Conservation (phyloP, 306 rosid species). For the Pyrus betulifolia region DNA sequence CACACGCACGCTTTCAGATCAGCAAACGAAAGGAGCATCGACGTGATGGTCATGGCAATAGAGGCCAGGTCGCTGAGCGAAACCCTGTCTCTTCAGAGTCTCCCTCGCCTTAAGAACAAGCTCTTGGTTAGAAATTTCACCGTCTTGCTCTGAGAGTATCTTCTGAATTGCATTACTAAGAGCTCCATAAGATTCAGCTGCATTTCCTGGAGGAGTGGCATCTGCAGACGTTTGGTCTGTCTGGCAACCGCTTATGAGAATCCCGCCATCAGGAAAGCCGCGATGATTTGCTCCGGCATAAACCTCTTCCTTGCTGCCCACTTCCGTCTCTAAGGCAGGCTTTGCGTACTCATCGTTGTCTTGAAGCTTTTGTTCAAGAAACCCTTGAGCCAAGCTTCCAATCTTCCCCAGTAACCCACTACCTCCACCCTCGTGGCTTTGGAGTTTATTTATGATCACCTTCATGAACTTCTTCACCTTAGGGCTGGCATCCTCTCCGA, state of each 20-base stretch:
- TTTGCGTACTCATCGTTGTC: slow-evolving; percentile 60
- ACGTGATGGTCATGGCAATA: slow-evolving; percentile 52
- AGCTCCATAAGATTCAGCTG: slow-evolving; percentile 56
- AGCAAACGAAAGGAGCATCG: slow-evolving; percentile 41
- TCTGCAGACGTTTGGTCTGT: slow-evolving; percentile 73
- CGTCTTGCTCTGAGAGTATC: slow-evolving; percentile 39
- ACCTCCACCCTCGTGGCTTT: slow-evolving; percentile 28
- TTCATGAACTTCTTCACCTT: slow-evolving; percentile 77
- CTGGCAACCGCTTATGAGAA: slow-evolving; percentile 76
- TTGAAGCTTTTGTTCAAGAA: slow-evolving; percentile 43
- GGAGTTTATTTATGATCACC: slow-evolving; percentile 38
- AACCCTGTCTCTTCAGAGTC: slow-evolving; percentile 56
- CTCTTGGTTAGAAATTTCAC: slow-evolving; percentile 40
- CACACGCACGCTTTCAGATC: not conserved
- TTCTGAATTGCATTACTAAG: slow-evolving; percentile 65
- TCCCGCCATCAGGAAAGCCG: slow-evolving; percentile 33
- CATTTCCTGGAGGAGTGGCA: slow-evolving; percentile 53
- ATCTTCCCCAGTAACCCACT: slow-evolving; percentile 53
- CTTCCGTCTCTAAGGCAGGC: slow-evolving; percentile 55
- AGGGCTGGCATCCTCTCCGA: slow-evolving; percentile 73
- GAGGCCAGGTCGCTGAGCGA: slow-evolving; percentile 66
- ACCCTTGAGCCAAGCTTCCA: slow-evolving; percentile 67
- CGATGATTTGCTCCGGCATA: slow-evolving; percentile 48
- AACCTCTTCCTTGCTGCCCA: slow-evolving; percentile 43
- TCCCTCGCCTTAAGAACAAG: slow-evolving; percentile 50